Conservation (phyloP, 1,139 yeast genomes). For the Pichia sp. region DNA sequence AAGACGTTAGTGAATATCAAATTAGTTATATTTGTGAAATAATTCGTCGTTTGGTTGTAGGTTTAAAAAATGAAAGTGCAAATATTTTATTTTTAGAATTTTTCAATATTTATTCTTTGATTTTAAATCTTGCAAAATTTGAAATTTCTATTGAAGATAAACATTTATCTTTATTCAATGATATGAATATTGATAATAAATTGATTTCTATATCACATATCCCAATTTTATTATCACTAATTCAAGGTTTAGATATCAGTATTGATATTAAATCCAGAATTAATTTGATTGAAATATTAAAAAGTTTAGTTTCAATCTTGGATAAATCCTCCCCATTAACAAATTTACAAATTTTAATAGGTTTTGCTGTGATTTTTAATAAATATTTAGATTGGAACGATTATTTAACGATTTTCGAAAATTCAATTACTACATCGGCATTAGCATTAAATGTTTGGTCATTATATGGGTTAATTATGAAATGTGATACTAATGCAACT, state of each 20-base stretch:
- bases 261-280: conserved; percentile 1
- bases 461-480: conserved; percentile 15
- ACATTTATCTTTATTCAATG: neutral
- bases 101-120: conserved; percentile 1
- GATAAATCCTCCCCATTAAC: neutral
- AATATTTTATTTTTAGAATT: conserved; percentile 4
- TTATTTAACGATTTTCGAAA: neutral
- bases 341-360: conserved; percentile 8
- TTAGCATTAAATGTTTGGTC: conserved; percentile 10
- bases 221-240: conserved; percentile 6
- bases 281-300: neutral
- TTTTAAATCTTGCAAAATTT: neutral
- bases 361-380: conserved; percentile 11
- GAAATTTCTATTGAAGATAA: neutral
- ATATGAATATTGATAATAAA: neutral
- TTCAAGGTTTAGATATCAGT: conserved; percentile 11
- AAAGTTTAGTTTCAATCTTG: neutral
- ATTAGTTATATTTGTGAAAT: conserved; percentile 9
- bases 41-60: conserved; percentile 9
- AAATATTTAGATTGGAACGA: conserved; percentile 12
- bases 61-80: conserved; percentile 5
- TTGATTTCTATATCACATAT: neutral
- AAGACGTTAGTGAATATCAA: neutral
- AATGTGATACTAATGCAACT: conserved; percentile 13
- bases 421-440: neutral